Conservation (phyloP, 179 eudicot genomes). For the Silene coronaria region DNA sequence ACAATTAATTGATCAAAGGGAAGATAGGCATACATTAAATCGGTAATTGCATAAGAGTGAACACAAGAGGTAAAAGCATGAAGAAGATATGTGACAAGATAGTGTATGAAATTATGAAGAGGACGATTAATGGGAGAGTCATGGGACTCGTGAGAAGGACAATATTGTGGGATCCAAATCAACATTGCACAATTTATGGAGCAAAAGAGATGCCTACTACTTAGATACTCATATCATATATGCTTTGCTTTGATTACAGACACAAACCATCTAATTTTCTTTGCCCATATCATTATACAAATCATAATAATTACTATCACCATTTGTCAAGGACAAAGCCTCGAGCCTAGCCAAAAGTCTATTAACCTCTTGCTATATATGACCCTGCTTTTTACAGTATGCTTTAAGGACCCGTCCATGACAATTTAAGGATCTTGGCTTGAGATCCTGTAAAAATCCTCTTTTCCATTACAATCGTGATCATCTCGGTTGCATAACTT, state of each 20-base stretch:
- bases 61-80: not conserved
- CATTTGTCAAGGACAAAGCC: constrained; percentile 15
- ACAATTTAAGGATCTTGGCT: too few species aligned
- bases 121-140: constrained; percentile 10
- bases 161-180: constrained; percentile 21
- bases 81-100: not conserved
- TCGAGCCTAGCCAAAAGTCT: not conserved
- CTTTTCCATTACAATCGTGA: too few species aligned
- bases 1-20: not conserved
- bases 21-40: not conserved
- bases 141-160: constrained; percentile 17
- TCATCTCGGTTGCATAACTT: too few species aligned
- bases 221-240: not conserved
- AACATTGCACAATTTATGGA: constrained; percentile 32
- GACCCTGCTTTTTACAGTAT: too few species aligned
- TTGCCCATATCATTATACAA: constrained; percentile 16
- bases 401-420: too few species aligned
- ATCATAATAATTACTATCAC: constrained; percentile 19
- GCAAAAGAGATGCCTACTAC: constrained; percentile 8
- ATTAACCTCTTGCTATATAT: not conserved
- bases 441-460: too few species aligned
- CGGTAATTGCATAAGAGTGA: not conserved
- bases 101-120: not conserved
- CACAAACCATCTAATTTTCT: constrained; percentile 10
- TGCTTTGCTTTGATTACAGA: constrained; percentile 21